Conservation (phyloP, 1,284 basidiomycete species). For the Trichosporon ovoides region DNA sequence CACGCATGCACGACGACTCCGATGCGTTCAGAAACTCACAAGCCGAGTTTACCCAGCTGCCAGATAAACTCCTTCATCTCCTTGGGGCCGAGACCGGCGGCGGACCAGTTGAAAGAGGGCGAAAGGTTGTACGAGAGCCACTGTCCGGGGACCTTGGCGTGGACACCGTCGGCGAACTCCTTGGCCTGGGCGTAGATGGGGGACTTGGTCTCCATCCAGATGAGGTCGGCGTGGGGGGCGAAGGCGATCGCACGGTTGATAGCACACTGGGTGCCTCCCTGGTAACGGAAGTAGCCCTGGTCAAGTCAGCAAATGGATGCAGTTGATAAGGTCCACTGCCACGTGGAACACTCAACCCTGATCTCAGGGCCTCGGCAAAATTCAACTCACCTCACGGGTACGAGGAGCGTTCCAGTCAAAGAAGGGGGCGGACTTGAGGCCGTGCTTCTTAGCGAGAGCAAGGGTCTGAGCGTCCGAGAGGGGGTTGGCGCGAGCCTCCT, state of each 20-base stretch:
- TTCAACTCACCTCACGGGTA: slow-evolving; percentile 64
- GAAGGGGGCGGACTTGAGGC: slow-evolving; percentile 58
- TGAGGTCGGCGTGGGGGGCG: slow-evolving; percentile 83
- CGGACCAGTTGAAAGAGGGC: slow-evolving; percentile 80
- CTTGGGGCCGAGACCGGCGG: slow-evolving; percentile 74
- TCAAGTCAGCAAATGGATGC: neutral
- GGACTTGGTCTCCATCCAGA: slow-evolving; percentile 98
- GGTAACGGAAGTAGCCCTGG: slow-evolving; percentile 86
- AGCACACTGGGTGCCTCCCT: slow-evolving; percentile 91
- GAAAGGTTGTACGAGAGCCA: slow-evolving; percentile 94
- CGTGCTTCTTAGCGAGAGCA: slow-evolving; percentile 71
- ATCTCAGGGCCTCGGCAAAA: no score
- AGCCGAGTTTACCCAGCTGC: slow-evolving; percentile 55
- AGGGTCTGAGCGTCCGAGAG: slow-evolving; percentile 67
- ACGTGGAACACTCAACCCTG: slow-evolving; percentile 13
- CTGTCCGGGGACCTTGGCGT: slow-evolving; percentile 70
- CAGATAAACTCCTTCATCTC: slow-evolving; percentile 91
- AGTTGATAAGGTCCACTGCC: no score
- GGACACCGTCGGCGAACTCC: slow-evolving; percentile 87
- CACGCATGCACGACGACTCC: no score
- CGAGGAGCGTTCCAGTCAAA: slow-evolving; percentile 94
- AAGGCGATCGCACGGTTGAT: slow-evolving; percentile 89
- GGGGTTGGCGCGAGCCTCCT: slow-evolving; percentile 44
- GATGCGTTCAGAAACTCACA: slow-evolving; percentile 15
- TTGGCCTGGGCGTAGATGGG: slow-evolving; percentile 91